Percentiles rank a stretch among this genome's conserved stretches.
These are phyloP conservation scores for Candida namnaoensis DNA, from an alignment of 805 yeast genomes.

Conservation along the genomic window DNA sequence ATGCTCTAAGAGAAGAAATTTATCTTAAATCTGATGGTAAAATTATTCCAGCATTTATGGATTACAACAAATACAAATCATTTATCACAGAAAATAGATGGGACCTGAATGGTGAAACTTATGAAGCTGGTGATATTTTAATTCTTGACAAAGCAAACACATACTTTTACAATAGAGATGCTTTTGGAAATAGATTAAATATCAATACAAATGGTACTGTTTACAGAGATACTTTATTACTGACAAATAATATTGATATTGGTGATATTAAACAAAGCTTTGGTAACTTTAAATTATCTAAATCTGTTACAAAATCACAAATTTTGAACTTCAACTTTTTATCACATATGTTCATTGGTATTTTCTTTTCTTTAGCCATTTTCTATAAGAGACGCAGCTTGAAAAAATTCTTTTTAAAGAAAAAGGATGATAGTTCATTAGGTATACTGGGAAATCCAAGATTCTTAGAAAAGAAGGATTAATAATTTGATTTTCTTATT, in stretches of 20 bases:
- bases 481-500: no score
- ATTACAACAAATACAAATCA: conserved; percentile 28
- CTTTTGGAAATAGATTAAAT: conserved; percentile 23
- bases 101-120: conserved; percentile 15
- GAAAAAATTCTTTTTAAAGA: neutral
- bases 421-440: neutral
- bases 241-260: conserved; percentile 20
- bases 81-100: conserved; percentile 18
- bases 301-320: conserved; percentile 20
- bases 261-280: conserved; percentile 33
- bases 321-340: conserved; percentile 36
- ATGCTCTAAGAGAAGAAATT: conserved; percentile 39
- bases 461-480: neutral
- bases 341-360: conserved; percentile 1
- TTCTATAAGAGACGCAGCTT: neutral
- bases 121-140: conserved; percentile 46
- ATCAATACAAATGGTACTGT: conserved; percentile 4
- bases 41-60: conserved; percentile 40
- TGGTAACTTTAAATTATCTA: conserved; percentile 30
- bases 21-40: conserved; percentile 34
- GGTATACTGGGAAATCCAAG: conserved; percentile 1
- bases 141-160: conserved; percentile 34
- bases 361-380: neutral
- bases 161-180: conserved; percentile 23
- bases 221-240: conserved; percentile 1